These are phyloP conservation scores for Anaeramoeba flamelloides DNA, from an alignment of 78 protist genomes.

Conservation along the genomic window DNA sequence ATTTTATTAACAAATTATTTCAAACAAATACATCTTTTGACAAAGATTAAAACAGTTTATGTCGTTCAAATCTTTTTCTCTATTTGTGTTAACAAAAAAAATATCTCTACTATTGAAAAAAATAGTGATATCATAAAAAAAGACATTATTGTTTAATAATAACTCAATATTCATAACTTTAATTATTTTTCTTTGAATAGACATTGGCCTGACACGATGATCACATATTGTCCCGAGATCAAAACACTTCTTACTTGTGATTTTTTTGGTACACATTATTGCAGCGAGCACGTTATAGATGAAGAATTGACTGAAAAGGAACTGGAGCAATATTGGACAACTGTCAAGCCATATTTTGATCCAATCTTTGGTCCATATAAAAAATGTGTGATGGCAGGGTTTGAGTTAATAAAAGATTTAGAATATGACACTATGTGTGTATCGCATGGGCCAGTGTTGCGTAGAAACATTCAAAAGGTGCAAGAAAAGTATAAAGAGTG, in stretches of 20 bases:
- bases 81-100: no score
- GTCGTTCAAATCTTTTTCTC: no score
- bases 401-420: neutral
- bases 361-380: neutral
- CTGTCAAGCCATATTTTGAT: neutral
- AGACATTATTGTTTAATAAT: no score
- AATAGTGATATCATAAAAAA: no score
- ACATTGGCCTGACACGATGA: neutral
- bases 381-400: neutral
- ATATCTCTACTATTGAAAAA: no score
- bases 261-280: neutral
- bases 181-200: no score
- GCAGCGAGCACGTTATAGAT: neutral
- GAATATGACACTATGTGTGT: neutral
- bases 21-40: no score
- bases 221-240: neutral
- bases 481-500: neutral
- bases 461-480: neutral
- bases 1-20: no score
- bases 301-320: neutral
- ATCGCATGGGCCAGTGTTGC: neutral
- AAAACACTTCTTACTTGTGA: neutral
- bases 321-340: neutral
- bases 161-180: no score
- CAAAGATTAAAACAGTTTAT: no score